phyloP scores from a whole-genome alignment of 345 rosid species.

The Bretschneidera sinensis region DNA sequence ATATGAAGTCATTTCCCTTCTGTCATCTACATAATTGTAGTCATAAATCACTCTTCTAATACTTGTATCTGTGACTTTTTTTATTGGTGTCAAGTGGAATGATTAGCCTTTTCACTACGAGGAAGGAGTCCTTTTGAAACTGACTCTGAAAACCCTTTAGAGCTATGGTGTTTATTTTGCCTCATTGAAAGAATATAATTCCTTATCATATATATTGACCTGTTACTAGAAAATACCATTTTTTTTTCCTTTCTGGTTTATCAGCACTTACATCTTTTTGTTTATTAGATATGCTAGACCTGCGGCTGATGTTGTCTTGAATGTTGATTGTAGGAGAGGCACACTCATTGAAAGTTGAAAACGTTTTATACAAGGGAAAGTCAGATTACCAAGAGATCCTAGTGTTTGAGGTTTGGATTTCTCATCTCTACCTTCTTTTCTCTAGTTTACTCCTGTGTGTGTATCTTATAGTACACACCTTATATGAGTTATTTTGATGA shows the following conservation, averaged over 20 bases:
- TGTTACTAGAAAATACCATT: too few relatives aligned
- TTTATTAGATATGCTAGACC: background rate
- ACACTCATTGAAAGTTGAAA: constrained; percentile 81
- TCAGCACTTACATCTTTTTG: background rate
- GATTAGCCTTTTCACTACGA: background rate
- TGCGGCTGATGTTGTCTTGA: background rate
- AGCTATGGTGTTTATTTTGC: too few relatives aligned
- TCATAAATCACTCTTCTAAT: background rate
- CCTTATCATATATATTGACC: too few relatives aligned
- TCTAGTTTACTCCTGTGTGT: background rate
- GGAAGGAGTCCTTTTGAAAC: background rate
- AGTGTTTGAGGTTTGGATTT: constrained; percentile 69
- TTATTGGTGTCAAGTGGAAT: background rate
- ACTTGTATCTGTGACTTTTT: background rate
- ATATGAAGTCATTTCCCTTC: background rate
- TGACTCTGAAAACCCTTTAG: too few relatives aligned
- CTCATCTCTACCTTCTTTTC: background rate
- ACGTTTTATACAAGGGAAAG: constrained; percentile 59
- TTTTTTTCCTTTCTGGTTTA: background rate
- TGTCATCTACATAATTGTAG: too few relatives aligned
- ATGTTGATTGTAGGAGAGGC: constrained; percentile 68
- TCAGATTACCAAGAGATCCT: constrained; percentile 90
- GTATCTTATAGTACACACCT: background rate
- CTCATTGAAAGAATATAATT: too few relatives aligned
- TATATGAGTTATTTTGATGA: constrained; percentile 1